Evolutionary conservation across 441 rosid genomes (phyloP).

Genomic region (Aquilaria agallochum): DNA sequence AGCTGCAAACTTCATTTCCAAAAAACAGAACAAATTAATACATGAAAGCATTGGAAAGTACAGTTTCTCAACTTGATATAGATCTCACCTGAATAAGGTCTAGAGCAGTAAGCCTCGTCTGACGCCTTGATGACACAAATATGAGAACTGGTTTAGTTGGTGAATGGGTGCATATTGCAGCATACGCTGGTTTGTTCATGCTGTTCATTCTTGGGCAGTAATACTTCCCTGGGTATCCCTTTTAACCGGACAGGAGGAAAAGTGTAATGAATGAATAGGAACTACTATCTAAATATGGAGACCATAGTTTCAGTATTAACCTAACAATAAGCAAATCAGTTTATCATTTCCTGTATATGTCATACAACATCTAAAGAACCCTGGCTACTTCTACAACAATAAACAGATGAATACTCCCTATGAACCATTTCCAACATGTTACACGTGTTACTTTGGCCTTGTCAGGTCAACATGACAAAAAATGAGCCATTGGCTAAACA

Average conservation of each 20-base stretch:
- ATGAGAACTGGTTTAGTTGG: constrained; percentile 97
- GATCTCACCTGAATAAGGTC: constrained; percentile 92
- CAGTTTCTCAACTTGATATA: constrained; percentile 13
- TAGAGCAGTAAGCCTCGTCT: constrained; percentile 97
- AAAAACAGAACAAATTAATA: constrained; percentile 19
- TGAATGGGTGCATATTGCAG: constrained; percentile 98
- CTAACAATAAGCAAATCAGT: too few species aligned
- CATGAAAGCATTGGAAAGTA: constrained; percentile 13
- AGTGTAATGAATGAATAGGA: too few species aligned
- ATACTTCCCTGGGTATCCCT: constrained; percentile 99
- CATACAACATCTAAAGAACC: too few species aligned
- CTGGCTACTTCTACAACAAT: too few species aligned
- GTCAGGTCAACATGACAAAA: too few species aligned
- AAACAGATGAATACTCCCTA: too few species aligned
- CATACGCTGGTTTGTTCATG: constrained; percentile 99
- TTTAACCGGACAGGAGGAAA: constrained; percentile 16
- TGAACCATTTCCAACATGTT: too few species aligned
- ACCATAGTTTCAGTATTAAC: too few species aligned
- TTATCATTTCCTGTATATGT: too few species aligned
- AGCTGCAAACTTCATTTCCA: constrained; percentile 70
- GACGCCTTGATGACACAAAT: constrained; percentile 98
- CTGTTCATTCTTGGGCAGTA: constrained; percentile 98
- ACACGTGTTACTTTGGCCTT: too few species aligned
- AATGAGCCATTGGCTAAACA: too few species aligned
- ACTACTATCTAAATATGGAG: too few species aligned